Percentiles rank a stretch among this genome's conserved stretches.
Evolutionary conservation across 306 rosid genomes (phyloP).

Genomic region (Alnus glutinosa): DNA sequence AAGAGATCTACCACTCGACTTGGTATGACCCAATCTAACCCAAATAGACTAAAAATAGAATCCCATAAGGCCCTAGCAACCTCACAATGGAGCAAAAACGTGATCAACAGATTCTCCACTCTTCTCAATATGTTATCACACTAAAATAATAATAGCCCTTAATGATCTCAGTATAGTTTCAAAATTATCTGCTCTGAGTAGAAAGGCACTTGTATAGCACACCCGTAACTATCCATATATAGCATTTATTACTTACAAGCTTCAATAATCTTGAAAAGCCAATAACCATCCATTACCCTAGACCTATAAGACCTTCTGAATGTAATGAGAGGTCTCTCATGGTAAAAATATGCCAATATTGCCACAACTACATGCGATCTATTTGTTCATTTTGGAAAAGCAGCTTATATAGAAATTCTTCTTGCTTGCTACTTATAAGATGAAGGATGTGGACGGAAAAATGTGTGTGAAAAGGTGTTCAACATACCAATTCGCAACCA

Average conservation of each 20-base stretch:
- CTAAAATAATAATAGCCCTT: background rate
- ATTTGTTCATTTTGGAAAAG: background rate
- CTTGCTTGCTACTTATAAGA: background rate
- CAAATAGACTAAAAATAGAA: too few species aligned
- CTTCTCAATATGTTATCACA: background rate
- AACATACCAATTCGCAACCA: conserved; percentile 86
- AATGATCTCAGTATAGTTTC: background rate
- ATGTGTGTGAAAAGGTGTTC: conserved; percentile 10
- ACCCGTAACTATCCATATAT: background rate
- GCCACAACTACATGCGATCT: background rate
- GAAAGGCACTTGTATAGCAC: background rate
- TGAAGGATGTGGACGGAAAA: background rate
- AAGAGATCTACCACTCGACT: too few species aligned
- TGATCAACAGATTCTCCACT: too few species aligned
- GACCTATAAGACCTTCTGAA: background rate
- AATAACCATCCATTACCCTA: background rate
- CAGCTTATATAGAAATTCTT: background rate
- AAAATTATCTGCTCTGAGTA: background rate
- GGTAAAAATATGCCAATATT: background rate
- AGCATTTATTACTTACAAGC: background rate
- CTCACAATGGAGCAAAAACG: too few species aligned
- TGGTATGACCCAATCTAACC: too few species aligned
- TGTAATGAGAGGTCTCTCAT: background rate
- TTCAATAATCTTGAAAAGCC: background rate
- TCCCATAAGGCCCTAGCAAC: too few species aligned